Evolutionary conservation across 1,284 basidiomycete species (phyloP).

Genomic region (Neolentinus lepideus): DNA sequence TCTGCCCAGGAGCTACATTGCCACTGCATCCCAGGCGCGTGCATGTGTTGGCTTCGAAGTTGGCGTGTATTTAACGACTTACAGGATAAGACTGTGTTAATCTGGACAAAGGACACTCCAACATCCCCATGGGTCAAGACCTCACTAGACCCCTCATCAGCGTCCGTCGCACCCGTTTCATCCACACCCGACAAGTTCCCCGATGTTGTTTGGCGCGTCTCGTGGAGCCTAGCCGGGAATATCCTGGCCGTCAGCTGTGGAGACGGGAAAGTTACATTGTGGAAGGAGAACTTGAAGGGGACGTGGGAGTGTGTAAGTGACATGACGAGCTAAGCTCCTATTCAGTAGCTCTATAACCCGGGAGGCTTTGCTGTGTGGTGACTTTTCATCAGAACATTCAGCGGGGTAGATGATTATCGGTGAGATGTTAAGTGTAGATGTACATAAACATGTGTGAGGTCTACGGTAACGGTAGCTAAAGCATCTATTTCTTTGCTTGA

Average conservation of each 20-base stretch:
- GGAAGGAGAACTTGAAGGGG: conserved; percentile 96
- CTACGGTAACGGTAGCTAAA: background rate
- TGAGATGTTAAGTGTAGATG: background rate
- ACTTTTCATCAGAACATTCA: background rate
- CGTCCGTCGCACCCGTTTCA: conserved; percentile 33
- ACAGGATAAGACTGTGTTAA: conserved; percentile 85
- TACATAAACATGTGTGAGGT: background rate
- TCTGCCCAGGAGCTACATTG: conserved; percentile 90
- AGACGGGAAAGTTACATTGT: conserved; percentile 95
- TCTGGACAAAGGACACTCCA: conserved; percentile 88
- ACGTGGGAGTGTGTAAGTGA: conserved; percentile 96
- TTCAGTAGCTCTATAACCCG: no score
- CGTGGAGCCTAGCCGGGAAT: conserved; percentile 96
- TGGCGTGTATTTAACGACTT: background rate
- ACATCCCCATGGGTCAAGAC: conserved; percentile 82
- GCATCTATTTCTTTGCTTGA: conserved; percentile 46
- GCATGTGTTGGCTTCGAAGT: background rate
- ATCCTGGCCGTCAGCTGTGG: conserved; percentile 96
- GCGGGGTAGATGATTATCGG: background rate
- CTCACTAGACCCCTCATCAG: conserved; percentile 67
- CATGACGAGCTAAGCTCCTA: conserved; percentile 61
- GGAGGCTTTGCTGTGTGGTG: background rate
- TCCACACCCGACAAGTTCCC: conserved; percentile 73
- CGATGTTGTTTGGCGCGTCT: conserved; percentile 95
- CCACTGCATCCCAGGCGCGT: conserved; percentile 84